phyloP scores from a whole-genome alignment of 768 basidiomycete genomes.

The Mycena alexandri region DNA sequence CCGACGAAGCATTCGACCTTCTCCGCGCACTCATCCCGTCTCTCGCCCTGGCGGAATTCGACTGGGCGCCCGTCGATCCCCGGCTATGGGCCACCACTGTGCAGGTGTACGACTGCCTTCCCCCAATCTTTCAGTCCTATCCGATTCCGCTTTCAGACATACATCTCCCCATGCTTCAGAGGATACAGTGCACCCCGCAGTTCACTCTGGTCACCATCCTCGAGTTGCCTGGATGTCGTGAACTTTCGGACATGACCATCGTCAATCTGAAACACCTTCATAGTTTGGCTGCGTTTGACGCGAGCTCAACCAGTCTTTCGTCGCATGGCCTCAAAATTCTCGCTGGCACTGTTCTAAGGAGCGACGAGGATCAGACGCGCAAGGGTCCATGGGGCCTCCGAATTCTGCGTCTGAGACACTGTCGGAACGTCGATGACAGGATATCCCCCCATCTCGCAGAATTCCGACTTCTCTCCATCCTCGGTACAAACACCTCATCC shows the following conservation, averaged over 20 bases:
- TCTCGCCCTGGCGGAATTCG: slow-evolving; percentile 34
- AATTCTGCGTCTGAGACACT: slow-evolving; percentile 68
- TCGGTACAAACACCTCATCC: slow-evolving; percentile 60
- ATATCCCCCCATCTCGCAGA: slow-evolving; percentile 55
- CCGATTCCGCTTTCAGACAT: slow-evolving; percentile 66
- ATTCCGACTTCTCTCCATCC: slow-evolving; percentile 70
- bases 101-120: slow-evolving; percentile 71
- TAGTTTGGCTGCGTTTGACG: slow-evolving; percentile 73
- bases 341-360: slow-evolving; percentile 59
- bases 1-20: slow-evolving; percentile 45
- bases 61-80: slow-evolving; percentile 59
- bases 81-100: slow-evolving; percentile 72
- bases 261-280: slow-evolving; percentile 63
- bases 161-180: slow-evolving; percentile 69
- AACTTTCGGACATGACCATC: slow-evolving; percentile 72
- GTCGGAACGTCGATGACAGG: slow-evolving; percentile 60
- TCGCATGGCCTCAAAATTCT: slow-evolving; percentile 67
- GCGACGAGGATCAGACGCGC: slow-evolving; percentile 47
- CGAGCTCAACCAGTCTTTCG: slow-evolving; percentile 65
- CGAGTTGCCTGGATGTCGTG: slow-evolving; percentile 65
- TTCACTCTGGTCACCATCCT: slow-evolving; percentile 78
- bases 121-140: slow-evolving; percentile 55
- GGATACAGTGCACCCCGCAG: slow-evolving; percentile 62
- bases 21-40: slow-evolving; percentile 58
- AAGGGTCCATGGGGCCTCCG: slow-evolving; percentile 71